phyloP scores from a whole-genome alignment of 163 green algal genomes.

The Chlamydomonas reinhardtii region DNA sequence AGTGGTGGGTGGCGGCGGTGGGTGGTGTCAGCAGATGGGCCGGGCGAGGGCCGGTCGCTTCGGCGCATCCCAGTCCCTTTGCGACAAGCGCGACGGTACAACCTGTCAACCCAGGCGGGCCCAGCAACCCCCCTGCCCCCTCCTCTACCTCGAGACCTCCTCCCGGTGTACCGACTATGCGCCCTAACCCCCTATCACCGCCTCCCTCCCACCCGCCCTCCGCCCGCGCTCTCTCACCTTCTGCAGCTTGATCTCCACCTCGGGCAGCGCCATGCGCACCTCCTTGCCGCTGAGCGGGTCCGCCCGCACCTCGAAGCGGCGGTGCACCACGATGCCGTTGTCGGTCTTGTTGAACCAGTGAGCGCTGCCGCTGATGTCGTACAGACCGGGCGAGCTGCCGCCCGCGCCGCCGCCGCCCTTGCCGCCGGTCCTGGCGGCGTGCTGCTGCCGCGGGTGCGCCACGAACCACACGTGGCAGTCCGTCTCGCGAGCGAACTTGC shows the following conservation, averaged over 20 bases:
- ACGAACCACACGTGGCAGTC: conserved; percentile 84
- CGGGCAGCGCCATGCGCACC: conserved; percentile 16
- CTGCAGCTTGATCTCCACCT: conserved; percentile 39
- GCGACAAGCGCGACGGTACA: too few species aligned
- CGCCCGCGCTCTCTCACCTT: conserved; percentile 9
- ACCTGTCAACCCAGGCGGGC: too few species aligned
- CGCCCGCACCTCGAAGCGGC: background rate
- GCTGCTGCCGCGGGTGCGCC: conserved; percentile 86
- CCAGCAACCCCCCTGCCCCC: too few species aligned
- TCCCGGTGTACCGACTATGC: too few species aligned
- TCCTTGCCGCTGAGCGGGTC: conserved; percentile 10
- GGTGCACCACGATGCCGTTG: conserved; percentile 90
- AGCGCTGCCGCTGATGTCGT: conserved; percentile 93
- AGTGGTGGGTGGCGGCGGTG: too few species aligned
- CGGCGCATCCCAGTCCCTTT: too few species aligned
- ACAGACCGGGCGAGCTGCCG: conserved; percentile 72
- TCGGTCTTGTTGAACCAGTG: conserved; percentile 99
- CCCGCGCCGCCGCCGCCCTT: conserved; percentile 60
- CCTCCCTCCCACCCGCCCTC: background rate
- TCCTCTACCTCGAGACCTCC: too few species aligned
- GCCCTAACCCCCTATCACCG: too few species aligned
- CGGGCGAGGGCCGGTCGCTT: too few species aligned
- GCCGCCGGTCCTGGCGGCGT: conserved; percentile 15
- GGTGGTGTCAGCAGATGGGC: too few species aligned
- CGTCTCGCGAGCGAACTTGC: conserved; percentile 45